Evolutionary conservation across 495 filamentous ascomycete species (phyloP).

Genomic region (Penicillium manginii): DNA sequence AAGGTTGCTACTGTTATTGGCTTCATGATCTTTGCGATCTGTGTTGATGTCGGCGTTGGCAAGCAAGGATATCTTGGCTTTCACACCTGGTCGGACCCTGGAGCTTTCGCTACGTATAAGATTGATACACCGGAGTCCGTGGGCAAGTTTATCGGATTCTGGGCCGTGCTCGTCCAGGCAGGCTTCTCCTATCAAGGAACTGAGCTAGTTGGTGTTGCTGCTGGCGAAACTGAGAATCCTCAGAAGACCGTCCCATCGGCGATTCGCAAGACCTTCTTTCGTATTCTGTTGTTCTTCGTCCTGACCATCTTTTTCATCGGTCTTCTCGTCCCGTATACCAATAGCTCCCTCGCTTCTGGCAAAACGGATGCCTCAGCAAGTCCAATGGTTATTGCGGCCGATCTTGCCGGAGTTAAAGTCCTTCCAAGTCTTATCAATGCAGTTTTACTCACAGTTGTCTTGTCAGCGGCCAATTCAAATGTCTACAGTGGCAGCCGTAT

Average conservation of each 20-base stretch:
- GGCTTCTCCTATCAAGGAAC: conserved; percentile 69
- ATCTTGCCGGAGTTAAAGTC: conserved; percentile 63
- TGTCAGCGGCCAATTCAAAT: conserved; percentile 75
- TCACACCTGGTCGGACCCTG: conserved; percentile 63
- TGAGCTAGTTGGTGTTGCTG: conserved; percentile 69
- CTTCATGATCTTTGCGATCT: conserved; percentile 62
- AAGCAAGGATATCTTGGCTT: conserved; percentile 60
- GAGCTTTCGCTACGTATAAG: conserved; percentile 61
- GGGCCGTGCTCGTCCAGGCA: conserved; percentile 50
- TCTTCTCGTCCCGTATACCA: conserved; percentile 60
- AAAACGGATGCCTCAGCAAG: conserved; percentile 61
- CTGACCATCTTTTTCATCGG: conserved; percentile 70
- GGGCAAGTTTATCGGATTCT: conserved; percentile 47
- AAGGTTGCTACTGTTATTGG: conserved; percentile 63
- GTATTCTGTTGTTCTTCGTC: conserved; percentile 70
- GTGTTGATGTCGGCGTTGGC: conserved; percentile 61
- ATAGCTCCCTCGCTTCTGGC: conserved; percentile 29
- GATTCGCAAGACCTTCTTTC: conserved; percentile 69
- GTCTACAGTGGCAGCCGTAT: conserved; percentile 73
- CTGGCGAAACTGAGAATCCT: conserved; percentile 69
- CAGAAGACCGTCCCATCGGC: conserved; percentile 63
- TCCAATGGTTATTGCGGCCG: conserved; percentile 65
- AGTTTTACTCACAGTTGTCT: conserved; percentile 68
- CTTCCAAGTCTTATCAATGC: conserved; percentile 80
- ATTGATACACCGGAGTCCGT: conserved; percentile 60